These are phyloP conservation scores for Stagonosporopsis tanaceti DNA, from an alignment of 2,329 filamentous ascomycete genomes.

Conservation along the genomic window DNA sequence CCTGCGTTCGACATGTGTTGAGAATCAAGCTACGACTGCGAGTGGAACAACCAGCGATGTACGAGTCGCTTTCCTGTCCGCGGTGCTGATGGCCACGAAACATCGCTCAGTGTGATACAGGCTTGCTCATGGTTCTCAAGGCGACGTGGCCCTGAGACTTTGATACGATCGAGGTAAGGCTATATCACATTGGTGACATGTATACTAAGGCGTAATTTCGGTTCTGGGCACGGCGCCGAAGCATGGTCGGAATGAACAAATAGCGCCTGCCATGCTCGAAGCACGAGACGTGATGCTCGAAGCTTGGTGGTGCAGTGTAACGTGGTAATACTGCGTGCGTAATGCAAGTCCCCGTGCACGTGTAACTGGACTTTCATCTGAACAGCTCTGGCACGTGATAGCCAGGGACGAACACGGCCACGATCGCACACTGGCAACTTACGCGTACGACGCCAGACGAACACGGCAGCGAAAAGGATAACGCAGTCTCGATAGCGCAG, in stretches of 20 bases:
- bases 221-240: too few relatives aligned
- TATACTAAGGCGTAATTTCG: not conserved
- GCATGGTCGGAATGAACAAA: not conserved
- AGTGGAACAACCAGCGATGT: not conserved
- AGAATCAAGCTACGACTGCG: not conserved
- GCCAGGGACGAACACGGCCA: not conserved
- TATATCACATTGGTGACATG: not conserved
- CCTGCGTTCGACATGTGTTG: not conserved
- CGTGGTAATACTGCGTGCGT: not conserved
- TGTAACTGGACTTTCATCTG: not conserved
- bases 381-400: not conserved
- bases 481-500: not conserved
- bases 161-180: not conserved
- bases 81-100: not conserved
- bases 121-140: too few relatives aligned
- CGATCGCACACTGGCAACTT: not conserved
- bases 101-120: not conserved
- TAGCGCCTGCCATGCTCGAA: slow-evolving; percentile 6
- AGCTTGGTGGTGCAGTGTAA: not conserved
- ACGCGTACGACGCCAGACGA: not conserved
- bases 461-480: slow-evolving; percentile 4
- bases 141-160: not conserved
- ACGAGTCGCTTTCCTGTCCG: not conserved
- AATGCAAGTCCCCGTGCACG: slow-evolving; percentile 3
- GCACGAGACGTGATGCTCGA: not conserved